Base-by-base conservation (phyloP, 2,329 filamentous ascomycete genomes). In the Pezicula radicicola region DNA sequence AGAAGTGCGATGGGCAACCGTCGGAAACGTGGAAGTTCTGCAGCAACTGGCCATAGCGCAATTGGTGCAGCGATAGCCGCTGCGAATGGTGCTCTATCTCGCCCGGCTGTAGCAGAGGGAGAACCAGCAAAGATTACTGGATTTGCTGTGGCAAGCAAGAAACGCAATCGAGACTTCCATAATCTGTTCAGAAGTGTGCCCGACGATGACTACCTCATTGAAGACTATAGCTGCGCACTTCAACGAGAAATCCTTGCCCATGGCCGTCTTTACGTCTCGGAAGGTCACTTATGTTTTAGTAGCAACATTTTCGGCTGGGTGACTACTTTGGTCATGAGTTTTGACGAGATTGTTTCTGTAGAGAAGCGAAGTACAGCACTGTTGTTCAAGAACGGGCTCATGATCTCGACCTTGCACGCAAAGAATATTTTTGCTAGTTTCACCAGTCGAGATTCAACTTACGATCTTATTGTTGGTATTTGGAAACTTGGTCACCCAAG, bases 261-360 rank as follows among this genome's bases (percentile, higher is more conserved):
- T 60, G 94, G 94, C 6, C 83, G 94, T 39, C 79, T 99, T 13
- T 99, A 99, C 65, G 90, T 99, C 40, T 97, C 94, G 0, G 94
- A 99, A 72, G 92, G 93, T 10, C 93, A 99, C 67, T 84, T 99
- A 44, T 99, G 94, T 75, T 99, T 99, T 72, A 97, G 92, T 64
- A 97, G 94, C 75, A 99, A 99, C 67, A 99, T 99, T 59, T 82
- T 99, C 44, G 94, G 94, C 49, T 99, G 94, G 94, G 89, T 95
- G 19, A 99, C 94, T 0, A 99, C 94, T 1, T 76, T 99, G 40
- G 93, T 99, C 48, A 96, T 99, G 75, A 95, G 91, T 69, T 99
- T 99, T 67, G 94, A 99, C 66, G 94, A 99, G 70, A 90, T 99
- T 52, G 90, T 97, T 18, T 91, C 93, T 1, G 89, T 99, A 7